Evolutionary conservation across 306 rosid species (phyloP).

Genomic region (Lathyrus oleraceus): DNA sequence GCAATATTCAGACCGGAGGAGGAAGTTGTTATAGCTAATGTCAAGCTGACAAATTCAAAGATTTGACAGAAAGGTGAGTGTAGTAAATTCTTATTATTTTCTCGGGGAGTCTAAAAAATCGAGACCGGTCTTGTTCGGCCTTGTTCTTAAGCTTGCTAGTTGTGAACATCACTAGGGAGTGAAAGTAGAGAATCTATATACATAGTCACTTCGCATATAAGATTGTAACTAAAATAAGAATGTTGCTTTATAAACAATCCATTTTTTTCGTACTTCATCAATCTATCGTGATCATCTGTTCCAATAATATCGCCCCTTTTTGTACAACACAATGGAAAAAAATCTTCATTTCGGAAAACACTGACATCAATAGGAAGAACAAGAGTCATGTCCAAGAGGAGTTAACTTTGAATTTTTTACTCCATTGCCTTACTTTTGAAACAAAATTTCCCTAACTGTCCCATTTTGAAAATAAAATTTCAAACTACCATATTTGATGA

Average conservation of each 20-base stretch:
- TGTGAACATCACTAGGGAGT: background rate
- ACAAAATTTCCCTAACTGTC: background rate
- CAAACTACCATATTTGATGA: no score
- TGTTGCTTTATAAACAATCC: conserved; percentile 14
- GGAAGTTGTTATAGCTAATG: no score
- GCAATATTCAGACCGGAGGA: no score
- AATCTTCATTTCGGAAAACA: background rate
- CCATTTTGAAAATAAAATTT: no score
- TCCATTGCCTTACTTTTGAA: no score
- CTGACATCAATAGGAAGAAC: background rate
- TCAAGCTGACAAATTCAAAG: no score
- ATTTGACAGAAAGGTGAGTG: no score
- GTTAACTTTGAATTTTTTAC: conserved; percentile 21
- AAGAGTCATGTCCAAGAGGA: conserved; percentile 25
- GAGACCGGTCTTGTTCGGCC: no score
- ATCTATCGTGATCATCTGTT: background rate
- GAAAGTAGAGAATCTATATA: conserved; percentile 32
- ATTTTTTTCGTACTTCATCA: conserved; percentile 16
- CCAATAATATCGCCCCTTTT: conserved; percentile 26
- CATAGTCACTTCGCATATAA: background rate
- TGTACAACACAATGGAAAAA: conserved; percentile 1
- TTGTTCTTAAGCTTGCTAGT: background rate
- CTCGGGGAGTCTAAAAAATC: no score
- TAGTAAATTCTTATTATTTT: no score
- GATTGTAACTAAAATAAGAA: background rate